A percentile compares a stretch with the other conserved stretches of the same genome.
These are phyloP conservation scores for Eucalyptus sideroxylon DNA, from an alignment of 345 rosid species.

Conservation along the genomic window DNA sequence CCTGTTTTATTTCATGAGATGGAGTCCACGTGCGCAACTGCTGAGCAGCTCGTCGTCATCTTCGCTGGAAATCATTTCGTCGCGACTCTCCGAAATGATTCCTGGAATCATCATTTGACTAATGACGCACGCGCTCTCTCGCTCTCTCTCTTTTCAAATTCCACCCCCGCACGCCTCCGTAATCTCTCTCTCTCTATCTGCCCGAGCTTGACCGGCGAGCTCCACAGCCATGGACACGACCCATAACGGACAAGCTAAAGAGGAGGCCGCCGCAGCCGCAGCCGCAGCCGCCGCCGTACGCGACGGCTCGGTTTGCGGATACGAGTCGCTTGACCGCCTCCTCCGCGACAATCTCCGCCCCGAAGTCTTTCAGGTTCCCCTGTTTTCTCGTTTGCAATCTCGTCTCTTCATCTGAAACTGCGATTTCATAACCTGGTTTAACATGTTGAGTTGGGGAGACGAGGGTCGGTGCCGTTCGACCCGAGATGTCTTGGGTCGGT, in stretches of 20 bases:
- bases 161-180: background rate
- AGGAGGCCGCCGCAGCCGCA: background rate
- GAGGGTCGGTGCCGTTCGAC: background rate
- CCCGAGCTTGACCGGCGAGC: background rate
- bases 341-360: constrained; percentile 68
- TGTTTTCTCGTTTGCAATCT: background rate
- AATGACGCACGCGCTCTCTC: background rate
- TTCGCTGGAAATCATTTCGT: background rate
- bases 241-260: constrained; percentile 9
- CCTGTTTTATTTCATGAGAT: too few relatives aligned
- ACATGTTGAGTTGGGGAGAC: background rate
- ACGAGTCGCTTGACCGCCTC: constrained; percentile 68
- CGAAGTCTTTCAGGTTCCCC: constrained; percentile 54
- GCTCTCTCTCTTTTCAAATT: background rate
- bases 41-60: too few relatives aligned
- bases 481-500: background rate
- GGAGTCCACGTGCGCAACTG: too few relatives aligned
- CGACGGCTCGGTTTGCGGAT: constrained; percentile 64
- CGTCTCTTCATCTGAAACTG: background rate
- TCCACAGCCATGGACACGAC: background rate
- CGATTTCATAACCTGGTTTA: background rate
- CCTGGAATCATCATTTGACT: background rate
- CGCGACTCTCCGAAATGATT: background rate
- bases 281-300: background rate
- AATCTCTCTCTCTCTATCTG: background rate